These are phyloP conservation scores for Colletotrichum caudatum DNA, from an alignment of 2,329 filamentous ascomycete genomes.

Conservation along the genomic window DNA sequence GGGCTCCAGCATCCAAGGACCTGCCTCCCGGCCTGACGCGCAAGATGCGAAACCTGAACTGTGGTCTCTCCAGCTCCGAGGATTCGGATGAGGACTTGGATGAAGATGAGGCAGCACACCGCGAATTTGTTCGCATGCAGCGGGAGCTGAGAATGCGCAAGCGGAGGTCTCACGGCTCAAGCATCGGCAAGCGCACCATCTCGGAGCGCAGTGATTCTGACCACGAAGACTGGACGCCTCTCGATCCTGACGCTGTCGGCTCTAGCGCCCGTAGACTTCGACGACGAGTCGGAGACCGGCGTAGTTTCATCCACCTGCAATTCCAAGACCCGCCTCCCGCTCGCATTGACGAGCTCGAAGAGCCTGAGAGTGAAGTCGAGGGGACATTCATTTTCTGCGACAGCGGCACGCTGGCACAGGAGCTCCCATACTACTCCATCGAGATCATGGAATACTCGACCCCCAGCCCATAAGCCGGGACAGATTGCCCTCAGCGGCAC, in stretches of 20 bases:
- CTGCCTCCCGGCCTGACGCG: slow-evolving; percentile 59
- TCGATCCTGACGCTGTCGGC: slow-evolving; percentile 55
- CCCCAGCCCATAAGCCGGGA: slow-evolving; percentile 28
- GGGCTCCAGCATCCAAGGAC: slow-evolving; percentile 45
- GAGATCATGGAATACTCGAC: slow-evolving; percentile 60
- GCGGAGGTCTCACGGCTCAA: slow-evolving; percentile 65
- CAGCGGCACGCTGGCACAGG: slow-evolving; percentile 56
- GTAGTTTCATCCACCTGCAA: slow-evolving; percentile 55
- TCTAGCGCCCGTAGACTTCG: slow-evolving; percentile 62
- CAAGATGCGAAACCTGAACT: slow-evolving; percentile 57
- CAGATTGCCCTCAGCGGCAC: neutral
- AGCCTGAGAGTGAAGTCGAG: slow-evolving; percentile 60
- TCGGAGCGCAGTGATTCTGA: slow-evolving; percentile 67
- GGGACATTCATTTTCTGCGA: slow-evolving; percentile 44
- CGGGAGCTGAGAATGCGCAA: slow-evolving; percentile 58
- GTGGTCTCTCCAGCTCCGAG: slow-evolving; percentile 54
- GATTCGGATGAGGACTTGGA: slow-evolving; percentile 53
- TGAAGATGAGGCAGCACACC: slow-evolving; percentile 52
- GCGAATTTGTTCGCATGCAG: slow-evolving; percentile 55
- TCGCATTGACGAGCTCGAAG: slow-evolving; percentile 66
- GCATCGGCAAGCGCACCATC: slow-evolving; percentile 66
- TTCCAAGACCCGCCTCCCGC: slow-evolving; percentile 64
- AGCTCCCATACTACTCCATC: slow-evolving; percentile 63
- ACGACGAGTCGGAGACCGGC: slow-evolving; percentile 59
- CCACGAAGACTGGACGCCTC: slow-evolving; percentile 49